These are phyloP conservation scores for Pelargonium citronellum DNA, from an alignment of 441 rosid species.

Conservation along the genomic window DNA sequence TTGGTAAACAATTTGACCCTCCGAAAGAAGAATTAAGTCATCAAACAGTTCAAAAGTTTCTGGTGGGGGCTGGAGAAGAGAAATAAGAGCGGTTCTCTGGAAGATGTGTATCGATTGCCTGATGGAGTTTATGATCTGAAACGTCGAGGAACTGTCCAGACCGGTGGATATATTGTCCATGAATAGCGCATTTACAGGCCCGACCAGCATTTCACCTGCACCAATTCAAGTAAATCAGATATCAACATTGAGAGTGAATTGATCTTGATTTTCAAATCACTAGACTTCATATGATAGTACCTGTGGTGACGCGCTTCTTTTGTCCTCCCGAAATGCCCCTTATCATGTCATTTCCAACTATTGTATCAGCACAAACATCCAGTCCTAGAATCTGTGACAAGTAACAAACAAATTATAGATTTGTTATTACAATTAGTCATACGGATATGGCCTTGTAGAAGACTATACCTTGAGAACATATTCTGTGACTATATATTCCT, in stretches of 20 bases:
- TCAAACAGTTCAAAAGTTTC: slow-evolving; percentile 82
- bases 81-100: slow-evolving; percentile 62
- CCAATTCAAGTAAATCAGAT: neutral
- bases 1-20: slow-evolving; percentile 65
- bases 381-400: slow-evolving; percentile 59
- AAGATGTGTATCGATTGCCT: slow-evolving; percentile 63
- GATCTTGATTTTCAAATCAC: neutral
- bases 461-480: slow-evolving; percentile 55
- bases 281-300: slow-evolving; percentile 19
- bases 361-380: slow-evolving; percentile 67
- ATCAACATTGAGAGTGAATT: neutral
- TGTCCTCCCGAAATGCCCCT: slow-evolving; percentile 53
- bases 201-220: slow-evolving; percentile 77
- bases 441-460: too few species aligned
- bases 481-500: slow-evolving; percentile 56
- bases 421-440: too few species aligned
- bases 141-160: slow-evolving; percentile 80
- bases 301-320: slow-evolving; percentile 81
- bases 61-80: slow-evolving; percentile 93
- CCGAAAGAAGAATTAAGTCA: slow-evolving; percentile 72
- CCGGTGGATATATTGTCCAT: slow-evolving; percentile 96
- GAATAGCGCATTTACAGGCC: slow-evolving; percentile 64
- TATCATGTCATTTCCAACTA: slow-evolving; percentile 73
- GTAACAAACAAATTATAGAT: too few species aligned
- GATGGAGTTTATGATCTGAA: slow-evolving; percentile 64